Evolutionary conservation across 306 rosid genomes (phyloP).

Genomic region (Vigna mungo): DNA sequence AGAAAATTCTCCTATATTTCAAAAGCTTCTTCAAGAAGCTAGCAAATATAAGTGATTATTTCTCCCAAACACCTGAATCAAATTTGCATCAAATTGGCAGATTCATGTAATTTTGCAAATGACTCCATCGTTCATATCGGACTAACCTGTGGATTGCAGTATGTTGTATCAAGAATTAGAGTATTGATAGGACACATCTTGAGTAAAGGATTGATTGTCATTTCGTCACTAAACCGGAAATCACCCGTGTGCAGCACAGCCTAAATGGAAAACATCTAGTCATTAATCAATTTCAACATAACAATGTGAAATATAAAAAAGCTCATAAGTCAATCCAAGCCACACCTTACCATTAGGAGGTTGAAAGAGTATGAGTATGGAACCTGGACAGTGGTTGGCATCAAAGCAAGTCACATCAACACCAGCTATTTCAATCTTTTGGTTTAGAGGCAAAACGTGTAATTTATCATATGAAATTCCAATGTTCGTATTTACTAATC

Average conservation of each 20-base stretch:
- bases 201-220: slow-evolving; percentile 59
- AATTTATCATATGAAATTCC: slow-evolving; percentile 87
- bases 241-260: slow-evolving; percentile 93
- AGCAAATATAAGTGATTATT: background rate
- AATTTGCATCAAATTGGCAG: background rate
- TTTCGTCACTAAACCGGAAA: slow-evolving; percentile 80
- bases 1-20: background rate
- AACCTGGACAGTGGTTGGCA: slow-evolving; percentile 98
- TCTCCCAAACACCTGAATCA: background rate
- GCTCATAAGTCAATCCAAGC: slow-evolving; percentile 48
- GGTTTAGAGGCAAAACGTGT: slow-evolving; percentile 76
- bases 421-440: slow-evolving; percentile 74
- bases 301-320: slow-evolving; percentile 21
- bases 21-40: background rate
- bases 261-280: slow-evolving; percentile 50
- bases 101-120: slow-evolving; percentile 28
- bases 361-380: slow-evolving; percentile 85
- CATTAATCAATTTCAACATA: slow-evolving; percentile 31
- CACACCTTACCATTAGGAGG: slow-evolving; percentile 93
- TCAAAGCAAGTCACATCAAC: slow-evolving; percentile 87
- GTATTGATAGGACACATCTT: slow-evolving; percentile 65
- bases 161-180: slow-evolving; percentile 89
- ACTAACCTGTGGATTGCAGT: slow-evolving; percentile 90
- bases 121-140: slow-evolving; percentile 32
- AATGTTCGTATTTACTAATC: slow-evolving; percentile 86